Percentiles rank a stretch among this genome's conserved stretches.
Evolutionary conservation across 176 grass and related monocot genomes (phyloP).

Genomic region (Carex littledalei): DNA sequence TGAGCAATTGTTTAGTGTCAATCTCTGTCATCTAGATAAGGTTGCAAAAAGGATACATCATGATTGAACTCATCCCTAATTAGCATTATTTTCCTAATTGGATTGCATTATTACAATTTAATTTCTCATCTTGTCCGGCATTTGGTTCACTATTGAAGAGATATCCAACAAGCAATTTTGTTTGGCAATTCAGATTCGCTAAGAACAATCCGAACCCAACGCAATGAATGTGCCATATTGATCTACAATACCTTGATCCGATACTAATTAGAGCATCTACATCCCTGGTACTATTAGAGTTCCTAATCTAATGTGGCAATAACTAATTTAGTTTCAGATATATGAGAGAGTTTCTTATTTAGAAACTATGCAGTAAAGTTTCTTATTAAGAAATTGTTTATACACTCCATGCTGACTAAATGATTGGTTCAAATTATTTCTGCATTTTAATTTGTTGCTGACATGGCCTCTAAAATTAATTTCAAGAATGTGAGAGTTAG

Average conservation of each 20-base stretch:
- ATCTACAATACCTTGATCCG: not conserved
- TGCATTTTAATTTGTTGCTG: too few relatives aligned
- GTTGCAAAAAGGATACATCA: constrained; percentile 3
- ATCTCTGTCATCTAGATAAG: constrained; percentile 19
- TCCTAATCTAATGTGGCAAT: too few relatives aligned
- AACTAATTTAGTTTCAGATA: too few relatives aligned
- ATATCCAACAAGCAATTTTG: not conserved
- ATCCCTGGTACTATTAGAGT: too few relatives aligned
- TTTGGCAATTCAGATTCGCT: not conserved
- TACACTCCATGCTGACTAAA: too few relatives aligned
- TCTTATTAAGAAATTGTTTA: too few relatives aligned
- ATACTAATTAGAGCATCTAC: too few relatives aligned
- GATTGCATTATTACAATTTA: not conserved
- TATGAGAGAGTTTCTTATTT: too few relatives aligned
- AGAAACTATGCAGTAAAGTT: too few relatives aligned
- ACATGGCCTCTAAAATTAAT: too few relatives aligned
- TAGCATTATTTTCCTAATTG: constrained; percentile 17
- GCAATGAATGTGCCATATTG: not conserved
- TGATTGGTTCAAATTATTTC: too few relatives aligned
- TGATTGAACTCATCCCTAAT: not conserved
- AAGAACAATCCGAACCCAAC: not conserved
- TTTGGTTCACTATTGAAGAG: not conserved
- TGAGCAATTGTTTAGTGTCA: not conserved
- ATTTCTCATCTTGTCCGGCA: not conserved
- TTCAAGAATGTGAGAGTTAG: too few relatives aligned